phyloP scores from a whole-genome alignment of 352 stramenopile genomes.

The Phytophthora europaea region DNA sequence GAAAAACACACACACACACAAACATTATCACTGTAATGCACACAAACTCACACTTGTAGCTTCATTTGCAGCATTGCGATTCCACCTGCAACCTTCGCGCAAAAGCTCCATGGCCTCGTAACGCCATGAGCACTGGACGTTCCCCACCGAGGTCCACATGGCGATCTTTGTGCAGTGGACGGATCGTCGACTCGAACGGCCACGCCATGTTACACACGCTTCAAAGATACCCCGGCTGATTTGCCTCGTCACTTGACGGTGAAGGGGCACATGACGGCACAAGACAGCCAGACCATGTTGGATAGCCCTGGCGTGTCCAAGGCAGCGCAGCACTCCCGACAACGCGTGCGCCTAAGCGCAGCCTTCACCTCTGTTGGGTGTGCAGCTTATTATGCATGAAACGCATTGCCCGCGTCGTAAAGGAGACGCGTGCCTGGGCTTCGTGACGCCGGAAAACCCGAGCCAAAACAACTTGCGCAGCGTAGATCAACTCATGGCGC shows the following conservation, averaged over 20 bases:
- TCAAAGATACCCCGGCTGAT: constrained; percentile 24
- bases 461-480: constrained; percentile 8
- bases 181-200: constrained; percentile 12
- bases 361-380: neutral
- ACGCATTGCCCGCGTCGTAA: constrained; percentile 8
- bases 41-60: neutral
- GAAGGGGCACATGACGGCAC: constrained; percentile 20
- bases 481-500: neutral
- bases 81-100: neutral
- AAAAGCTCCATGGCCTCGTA: neutral
- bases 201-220: constrained; percentile 19
- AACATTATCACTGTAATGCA: constrained; percentile 1
- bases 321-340: constrained; percentile 22
- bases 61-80: neutral
- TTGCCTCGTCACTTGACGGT: constrained; percentile 19
- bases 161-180: neutral
- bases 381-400: neutral
- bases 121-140: neutral
- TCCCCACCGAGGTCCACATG: constrained; percentile 7
- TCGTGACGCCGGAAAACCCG: constrained; percentile 16
- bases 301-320: constrained; percentile 21
- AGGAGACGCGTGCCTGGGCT: constrained; percentile 14
- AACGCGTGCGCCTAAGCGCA: neutral
- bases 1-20: neutral
- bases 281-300: constrained; percentile 26